phyloP scores from a whole-genome alignment of 768 basidiomycete genomes.

The Phaeotremella fagi region DNA sequence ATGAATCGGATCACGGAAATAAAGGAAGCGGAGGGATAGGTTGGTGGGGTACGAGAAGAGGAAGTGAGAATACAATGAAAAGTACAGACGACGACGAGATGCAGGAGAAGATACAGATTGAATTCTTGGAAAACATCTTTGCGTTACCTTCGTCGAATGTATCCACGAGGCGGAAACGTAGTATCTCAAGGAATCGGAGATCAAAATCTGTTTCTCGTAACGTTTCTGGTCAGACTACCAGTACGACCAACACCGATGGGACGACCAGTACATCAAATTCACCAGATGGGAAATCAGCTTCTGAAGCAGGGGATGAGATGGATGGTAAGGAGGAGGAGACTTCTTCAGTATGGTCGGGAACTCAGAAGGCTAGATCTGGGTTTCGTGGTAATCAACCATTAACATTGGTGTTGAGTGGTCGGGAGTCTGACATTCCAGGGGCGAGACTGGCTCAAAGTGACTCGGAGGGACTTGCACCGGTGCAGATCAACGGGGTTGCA shows the following conservation, averaged over 20 bases:
- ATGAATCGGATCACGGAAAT: neutral
- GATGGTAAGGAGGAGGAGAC: neutral
- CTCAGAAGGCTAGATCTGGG: neutral
- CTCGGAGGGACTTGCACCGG: too few relatives aligned
- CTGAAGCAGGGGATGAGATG: neutral
- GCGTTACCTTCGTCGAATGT: slow-evolving; percentile 10
- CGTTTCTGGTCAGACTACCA: too few relatives aligned
- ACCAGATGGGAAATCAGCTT: neutral
- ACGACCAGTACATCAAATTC: neutral
- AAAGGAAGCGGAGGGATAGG: slow-evolving; percentile 1
- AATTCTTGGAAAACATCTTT: slow-evolving; percentile 24
- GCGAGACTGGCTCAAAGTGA: neutral
- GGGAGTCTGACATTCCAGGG: neutral
- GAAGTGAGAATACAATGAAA: slow-evolving; percentile 24
- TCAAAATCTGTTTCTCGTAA: too few relatives aligned
- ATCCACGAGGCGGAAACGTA: neutral
- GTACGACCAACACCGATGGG: too few relatives aligned
- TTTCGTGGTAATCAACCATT: neutral
- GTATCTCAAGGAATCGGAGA: neutral
- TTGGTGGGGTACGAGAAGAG: slow-evolving; percentile 16
- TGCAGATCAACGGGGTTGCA: too few relatives aligned
- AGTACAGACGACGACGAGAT: neutral
- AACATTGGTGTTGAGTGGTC: neutral
- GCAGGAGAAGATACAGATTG: slow-evolving; percentile 6
- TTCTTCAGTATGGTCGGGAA: slow-evolving; percentile 24